These are phyloP conservation scores for Pyrenophora tritici-repentis DNA, from an alignment of 2,329 filamentous ascomycete species.

Conservation along the genomic window DNA sequence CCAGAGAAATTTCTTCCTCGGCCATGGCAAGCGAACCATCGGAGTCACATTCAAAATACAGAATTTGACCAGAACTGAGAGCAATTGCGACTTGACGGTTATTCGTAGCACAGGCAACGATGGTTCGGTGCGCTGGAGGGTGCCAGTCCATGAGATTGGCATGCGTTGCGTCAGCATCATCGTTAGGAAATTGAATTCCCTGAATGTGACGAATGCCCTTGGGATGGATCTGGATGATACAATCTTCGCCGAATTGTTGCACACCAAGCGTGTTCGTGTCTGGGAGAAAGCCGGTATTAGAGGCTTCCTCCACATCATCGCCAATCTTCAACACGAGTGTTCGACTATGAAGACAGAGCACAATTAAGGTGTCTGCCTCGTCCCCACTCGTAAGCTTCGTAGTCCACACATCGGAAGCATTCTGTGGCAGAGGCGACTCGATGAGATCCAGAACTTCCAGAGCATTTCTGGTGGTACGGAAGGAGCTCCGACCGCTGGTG, in stretches of 20 bases:
- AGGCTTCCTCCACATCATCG: constrained; percentile 94
- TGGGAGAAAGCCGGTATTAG: constrained; percentile 88
- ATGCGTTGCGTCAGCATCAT: constrained; percentile 30
- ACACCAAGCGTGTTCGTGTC: constrained; percentile 88
- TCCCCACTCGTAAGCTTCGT: constrained; percentile 83
- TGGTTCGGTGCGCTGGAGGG: constrained; percentile 89
- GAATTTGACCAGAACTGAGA: constrained; percentile 92
- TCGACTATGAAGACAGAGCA: constrained; percentile 88
- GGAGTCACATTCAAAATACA: constrained; percentile 96
- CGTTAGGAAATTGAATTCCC: constrained; percentile 54
- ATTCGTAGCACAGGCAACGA: constrained; percentile 92
- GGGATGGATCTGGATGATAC: constrained; percentile 92
- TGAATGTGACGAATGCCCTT: constrained; percentile 92
- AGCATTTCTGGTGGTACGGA: constrained; percentile 90
- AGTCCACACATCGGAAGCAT: constrained; percentile 93
- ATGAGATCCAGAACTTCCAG: constrained; percentile 93
- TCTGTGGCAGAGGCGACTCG: constrained; percentile 86
- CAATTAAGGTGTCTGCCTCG: constrained; percentile 89
- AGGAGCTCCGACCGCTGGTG: constrained; percentile 83
- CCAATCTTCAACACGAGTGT: constrained; percentile 94
- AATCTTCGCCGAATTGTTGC: constrained; percentile 91
- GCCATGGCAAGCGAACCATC: constrained; percentile 92
- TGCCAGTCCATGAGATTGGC: constrained; percentile 89
- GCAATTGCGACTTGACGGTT: constrained; percentile 91
- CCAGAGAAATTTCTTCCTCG: constrained; percentile 91